Conservation (phyloP, 768 basidiomycete genomes). For the Sarcodon aspratus region DNA sequence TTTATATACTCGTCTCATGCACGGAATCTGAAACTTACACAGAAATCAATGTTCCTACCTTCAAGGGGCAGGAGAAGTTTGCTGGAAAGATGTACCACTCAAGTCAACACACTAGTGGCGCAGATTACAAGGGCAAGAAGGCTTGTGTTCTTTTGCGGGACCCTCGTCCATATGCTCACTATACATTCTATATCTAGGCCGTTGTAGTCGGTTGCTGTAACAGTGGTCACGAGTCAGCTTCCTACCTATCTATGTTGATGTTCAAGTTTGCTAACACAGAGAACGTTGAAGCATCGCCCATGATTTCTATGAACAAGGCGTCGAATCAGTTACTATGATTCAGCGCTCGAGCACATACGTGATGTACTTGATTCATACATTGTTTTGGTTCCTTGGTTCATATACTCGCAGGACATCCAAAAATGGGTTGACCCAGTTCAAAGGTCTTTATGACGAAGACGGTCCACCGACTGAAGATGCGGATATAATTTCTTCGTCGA, state of each 20-base stretch:
- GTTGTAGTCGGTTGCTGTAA: no score
- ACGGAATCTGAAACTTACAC: no score
- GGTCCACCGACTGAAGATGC: slow-evolving; percentile 12
- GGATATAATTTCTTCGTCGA: slow-evolving; percentile 12
- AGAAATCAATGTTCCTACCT: no score
- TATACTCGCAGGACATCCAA: no score
- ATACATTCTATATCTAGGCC: no score
- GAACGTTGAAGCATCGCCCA: slow-evolving; percentile 15
- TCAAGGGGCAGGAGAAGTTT: slow-evolving; percentile 28
- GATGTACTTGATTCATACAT: slow-evolving; percentile 2
- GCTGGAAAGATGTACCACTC: slow-evolving; percentile 57
- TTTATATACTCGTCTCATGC: no score
- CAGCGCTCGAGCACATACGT: slow-evolving; percentile 30
- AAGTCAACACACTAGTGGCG: slow-evolving; percentile 37
- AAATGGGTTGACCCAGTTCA: background rate
- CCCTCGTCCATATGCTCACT: no score
- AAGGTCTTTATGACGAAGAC: background rate
- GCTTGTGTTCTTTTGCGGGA: no score
- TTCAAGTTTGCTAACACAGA: no score
- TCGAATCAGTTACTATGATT: slow-evolving; percentile 27
- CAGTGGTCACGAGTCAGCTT: no score
- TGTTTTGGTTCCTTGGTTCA: no score
- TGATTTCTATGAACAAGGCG: slow-evolving; percentile 22
- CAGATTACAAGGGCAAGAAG: slow-evolving; percentile 45
- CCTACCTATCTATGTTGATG: no score